Evolutionary conservation across 2,329 filamentous ascomycete genomes (phyloP).

Genomic region (Simplicillium aogashimaense): DNA sequence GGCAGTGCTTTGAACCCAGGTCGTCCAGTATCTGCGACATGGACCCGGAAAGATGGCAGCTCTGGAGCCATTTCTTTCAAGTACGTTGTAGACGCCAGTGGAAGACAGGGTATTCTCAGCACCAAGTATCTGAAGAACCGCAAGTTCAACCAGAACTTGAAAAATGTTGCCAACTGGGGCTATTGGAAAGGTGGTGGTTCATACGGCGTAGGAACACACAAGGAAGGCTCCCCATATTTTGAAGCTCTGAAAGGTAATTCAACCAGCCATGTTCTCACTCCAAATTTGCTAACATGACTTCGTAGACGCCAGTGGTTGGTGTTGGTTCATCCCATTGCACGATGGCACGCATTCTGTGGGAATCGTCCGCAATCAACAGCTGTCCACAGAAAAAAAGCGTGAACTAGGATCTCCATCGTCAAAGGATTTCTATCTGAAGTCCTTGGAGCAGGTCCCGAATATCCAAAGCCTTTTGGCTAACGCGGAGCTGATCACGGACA

Average conservation of each 20-base stretch:
- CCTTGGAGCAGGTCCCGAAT: conserved; percentile 20
- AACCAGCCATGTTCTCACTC: no score
- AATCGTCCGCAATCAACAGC: conserved; percentile 28
- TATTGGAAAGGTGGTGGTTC: conserved; percentile 29
- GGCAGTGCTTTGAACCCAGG: conserved; percentile 11
- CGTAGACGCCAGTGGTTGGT: conserved; percentile 36
- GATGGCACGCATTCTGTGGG: conserved; percentile 32
- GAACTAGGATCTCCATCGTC: conserved; percentile 8
- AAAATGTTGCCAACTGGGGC: conserved; percentile 38
- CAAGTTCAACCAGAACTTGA: conserved; percentile 32
- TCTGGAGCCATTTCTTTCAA: conserved; percentile 31
- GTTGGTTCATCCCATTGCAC: conserved; percentile 39
- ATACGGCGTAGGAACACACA: conserved; percentile 24
- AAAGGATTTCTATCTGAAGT: conserved; percentile 22
- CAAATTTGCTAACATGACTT: not conserved
- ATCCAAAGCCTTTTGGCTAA: conserved; percentile 18
- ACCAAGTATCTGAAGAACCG: conserved; percentile 40
- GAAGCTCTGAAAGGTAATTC: conserved; percentile 28
- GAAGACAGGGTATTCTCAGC: conserved; percentile 30
- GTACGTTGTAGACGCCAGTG: conserved; percentile 38
- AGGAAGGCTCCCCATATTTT: conserved; percentile 29
- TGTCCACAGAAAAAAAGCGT: conserved; percentile 23
- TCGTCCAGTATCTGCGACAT: conserved; percentile 24
- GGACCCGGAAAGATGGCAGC: conserved; percentile 20
- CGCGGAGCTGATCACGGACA: conserved; percentile 19